phyloP scores from a whole-genome alignment of 2,329 filamentous ascomycete genomes.

The Cordyceps tenuipes region DNA sequence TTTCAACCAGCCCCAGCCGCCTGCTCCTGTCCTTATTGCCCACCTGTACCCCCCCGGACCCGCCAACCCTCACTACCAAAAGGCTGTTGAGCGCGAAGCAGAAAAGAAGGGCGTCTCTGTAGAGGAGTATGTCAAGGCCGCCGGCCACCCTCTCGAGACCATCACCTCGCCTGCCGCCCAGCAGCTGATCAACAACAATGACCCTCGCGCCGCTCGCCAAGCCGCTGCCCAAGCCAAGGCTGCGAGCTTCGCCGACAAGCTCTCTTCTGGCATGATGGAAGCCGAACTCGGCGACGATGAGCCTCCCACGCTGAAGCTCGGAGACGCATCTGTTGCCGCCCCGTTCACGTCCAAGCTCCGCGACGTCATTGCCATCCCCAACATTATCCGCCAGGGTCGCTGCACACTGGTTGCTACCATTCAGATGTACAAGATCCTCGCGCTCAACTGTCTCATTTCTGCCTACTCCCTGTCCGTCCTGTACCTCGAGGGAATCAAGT shows the following conservation, averaged over 20 bases:
- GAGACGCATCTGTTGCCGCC: constrained; percentile 92
- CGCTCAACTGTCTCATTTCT: constrained; percentile 93
- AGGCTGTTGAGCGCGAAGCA: constrained; percentile 81
- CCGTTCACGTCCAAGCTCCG: constrained; percentile 97
- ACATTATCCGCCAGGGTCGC: constrained; percentile 95
- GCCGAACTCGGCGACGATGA: constrained; percentile 80
- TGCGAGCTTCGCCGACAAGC: constrained; percentile 72
- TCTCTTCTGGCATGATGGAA: constrained; percentile 84
- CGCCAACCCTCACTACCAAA: constrained; percentile 86
- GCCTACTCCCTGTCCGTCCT: constrained; percentile 95
- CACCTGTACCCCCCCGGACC: constrained; percentile 90
- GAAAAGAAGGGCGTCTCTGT: constrained; percentile 64
- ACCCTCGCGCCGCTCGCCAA: constrained; percentile 27
- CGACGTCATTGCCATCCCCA: constrained; percentile 93
- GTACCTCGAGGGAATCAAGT: constrained; percentile 98
- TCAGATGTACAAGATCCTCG: constrained; percentile 99
- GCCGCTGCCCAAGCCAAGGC: constrained; percentile 64
- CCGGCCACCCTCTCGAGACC: constrained; percentile 49
- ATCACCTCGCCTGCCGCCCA: constrained; percentile 60
- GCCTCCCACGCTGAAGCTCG: constrained; percentile 91
- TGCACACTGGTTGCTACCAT: constrained; percentile 97
- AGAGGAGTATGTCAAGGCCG: constrained; percentile 46
- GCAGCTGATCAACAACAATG: constrained; percentile 38
- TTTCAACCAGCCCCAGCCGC: constrained; percentile 90
- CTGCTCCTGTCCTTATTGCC: constrained; percentile 83